phyloP scores from a whole-genome alignment of 805 yeast species.

The Pichia eremophila region DNA sequence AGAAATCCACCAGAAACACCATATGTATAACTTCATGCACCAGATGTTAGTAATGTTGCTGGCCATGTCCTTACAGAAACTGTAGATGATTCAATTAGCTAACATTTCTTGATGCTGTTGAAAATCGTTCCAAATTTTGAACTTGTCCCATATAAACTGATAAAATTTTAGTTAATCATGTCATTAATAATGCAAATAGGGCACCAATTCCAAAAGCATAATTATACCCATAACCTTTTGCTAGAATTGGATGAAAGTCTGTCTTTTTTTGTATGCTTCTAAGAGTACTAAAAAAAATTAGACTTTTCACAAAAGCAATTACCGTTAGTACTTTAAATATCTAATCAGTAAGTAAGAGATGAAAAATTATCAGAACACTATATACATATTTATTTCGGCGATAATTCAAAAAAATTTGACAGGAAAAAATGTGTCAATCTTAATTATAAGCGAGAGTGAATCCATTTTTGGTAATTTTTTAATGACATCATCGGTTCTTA shows the following conservation, averaged over 20 bases:
- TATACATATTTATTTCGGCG: too few relatives aligned
- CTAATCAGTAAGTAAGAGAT: too few relatives aligned
- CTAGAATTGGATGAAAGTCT: conserved; percentile 17
- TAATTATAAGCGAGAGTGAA: too few relatives aligned
- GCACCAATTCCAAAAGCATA: conserved; percentile 35
- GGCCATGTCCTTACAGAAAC: conserved; percentile 43
- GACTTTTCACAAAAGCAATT: too few relatives aligned
- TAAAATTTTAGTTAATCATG: conserved; percentile 27
- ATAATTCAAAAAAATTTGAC: too few relatives aligned
- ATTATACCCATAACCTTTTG: conserved; percentile 33
- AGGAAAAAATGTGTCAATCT: too few relatives aligned
- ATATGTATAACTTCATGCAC: conserved; percentile 31
- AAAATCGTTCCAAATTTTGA: conserved; percentile 33
- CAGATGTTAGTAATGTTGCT: conserved; percentile 30
- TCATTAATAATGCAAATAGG: conserved; percentile 36
- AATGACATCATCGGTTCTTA: too few relatives aligned
- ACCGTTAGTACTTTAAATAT: too few relatives aligned
- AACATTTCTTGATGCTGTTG: conserved; percentile 33
- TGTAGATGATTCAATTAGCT: conserved; percentile 33
- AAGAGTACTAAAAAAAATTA: too few relatives aligned
- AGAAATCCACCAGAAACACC: conserved; percentile 34
- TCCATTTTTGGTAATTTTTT: too few relatives aligned
- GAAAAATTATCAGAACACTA: too few relatives aligned
- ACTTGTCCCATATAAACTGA: conserved; percentile 29
- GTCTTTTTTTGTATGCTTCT: not conserved